Evolutionary conservation across 148 eudicot genomes (phyloP).

Genomic region (Nepenthes gracilis): DNA sequence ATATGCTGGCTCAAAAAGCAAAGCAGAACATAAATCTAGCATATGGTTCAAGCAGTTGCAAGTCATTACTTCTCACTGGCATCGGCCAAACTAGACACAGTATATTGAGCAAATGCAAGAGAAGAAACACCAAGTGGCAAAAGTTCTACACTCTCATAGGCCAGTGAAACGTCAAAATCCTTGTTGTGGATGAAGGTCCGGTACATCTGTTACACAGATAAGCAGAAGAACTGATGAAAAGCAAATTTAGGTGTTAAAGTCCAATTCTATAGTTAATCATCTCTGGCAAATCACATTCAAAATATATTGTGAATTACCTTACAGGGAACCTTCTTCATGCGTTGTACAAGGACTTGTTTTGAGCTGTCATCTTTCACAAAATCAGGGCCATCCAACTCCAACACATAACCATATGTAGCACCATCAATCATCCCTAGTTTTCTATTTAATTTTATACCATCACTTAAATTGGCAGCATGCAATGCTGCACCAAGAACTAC

Average conservation of each 20-base stretch:
- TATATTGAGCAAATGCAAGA: constrained; percentile 55
- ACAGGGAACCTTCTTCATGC: constrained; percentile 89
- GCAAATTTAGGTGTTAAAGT: background rate
- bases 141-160: constrained; percentile 58
- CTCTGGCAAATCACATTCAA: background rate
- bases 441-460: constrained; percentile 91
- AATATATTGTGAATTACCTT: constrained; percentile 37
- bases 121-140: constrained; percentile 76
- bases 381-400: constrained; percentile 70
- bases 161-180: constrained; percentile 80
- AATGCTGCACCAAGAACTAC: constrained; percentile 88
- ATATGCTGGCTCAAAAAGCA: background rate
- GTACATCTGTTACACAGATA: constrained; percentile 48
- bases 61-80: constrained; percentile 71
- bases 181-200: constrained; percentile 66
- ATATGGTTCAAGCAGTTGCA: constrained; percentile 7
- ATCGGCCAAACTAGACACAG: constrained; percentile 69
- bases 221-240: constrained; percentile 5
- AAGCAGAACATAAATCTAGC: constrained; percentile 1
- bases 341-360: constrained; percentile 63
- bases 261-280: background rate
- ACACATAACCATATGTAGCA: constrained; percentile 74
- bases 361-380: constrained; percentile 72
- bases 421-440: constrained; percentile 97
- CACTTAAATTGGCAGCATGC: constrained; percentile 94